phyloP scores from a whole-genome alignment of 2,329 filamentous ascomycete genomes.

The Neofusicoccum cordaticola region DNA sequence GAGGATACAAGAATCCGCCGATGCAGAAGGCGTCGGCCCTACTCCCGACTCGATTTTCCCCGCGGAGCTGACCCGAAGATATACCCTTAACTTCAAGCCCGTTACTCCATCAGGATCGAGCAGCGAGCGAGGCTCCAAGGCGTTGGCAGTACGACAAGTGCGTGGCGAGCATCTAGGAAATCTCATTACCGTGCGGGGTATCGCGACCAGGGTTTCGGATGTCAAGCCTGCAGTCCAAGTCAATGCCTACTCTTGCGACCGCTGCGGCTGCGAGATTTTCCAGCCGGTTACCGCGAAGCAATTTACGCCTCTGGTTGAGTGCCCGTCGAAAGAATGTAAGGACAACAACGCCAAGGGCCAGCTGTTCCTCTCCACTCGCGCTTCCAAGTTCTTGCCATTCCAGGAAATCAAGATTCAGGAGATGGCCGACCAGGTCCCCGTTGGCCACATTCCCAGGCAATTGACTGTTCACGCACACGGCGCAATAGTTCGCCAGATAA shows the following conservation, averaged over 20 bases:
- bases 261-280: conserved; percentile 95
- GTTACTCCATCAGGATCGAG: conserved; percentile 69
- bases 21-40: conserved; percentile 46
- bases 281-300: conserved; percentile 90
- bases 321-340: conserved; percentile 85
- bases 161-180: conserved; percentile 88
- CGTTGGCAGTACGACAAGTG: conserved; percentile 87
- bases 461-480: conserved; percentile 89
- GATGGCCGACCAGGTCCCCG: conserved; percentile 97
- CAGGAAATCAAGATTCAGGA: conserved; percentile 99
- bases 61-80: conserved; percentile 84
- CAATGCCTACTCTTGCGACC: conserved; percentile 95
- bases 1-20: conserved; percentile 53
- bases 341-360: conserved; percentile 90
- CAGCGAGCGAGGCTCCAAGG: conserved; percentile 57
- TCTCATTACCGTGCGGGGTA: conserved; percentile 90
- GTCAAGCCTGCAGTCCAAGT: conserved; percentile 98
- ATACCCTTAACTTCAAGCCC: conserved; percentile 95
- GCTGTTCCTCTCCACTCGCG: conserved; percentile 89
- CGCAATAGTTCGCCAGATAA: conserved; percentile 78
- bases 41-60: conserved; percentile 81
- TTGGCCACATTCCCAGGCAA: conserved; percentile 92
- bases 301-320: conserved; percentile 81
- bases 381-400: conserved; percentile 95
- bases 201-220: conserved; percentile 91